Conservation (phyloP, 129 eudicot species). For the Centaurea solstitialis region DNA sequence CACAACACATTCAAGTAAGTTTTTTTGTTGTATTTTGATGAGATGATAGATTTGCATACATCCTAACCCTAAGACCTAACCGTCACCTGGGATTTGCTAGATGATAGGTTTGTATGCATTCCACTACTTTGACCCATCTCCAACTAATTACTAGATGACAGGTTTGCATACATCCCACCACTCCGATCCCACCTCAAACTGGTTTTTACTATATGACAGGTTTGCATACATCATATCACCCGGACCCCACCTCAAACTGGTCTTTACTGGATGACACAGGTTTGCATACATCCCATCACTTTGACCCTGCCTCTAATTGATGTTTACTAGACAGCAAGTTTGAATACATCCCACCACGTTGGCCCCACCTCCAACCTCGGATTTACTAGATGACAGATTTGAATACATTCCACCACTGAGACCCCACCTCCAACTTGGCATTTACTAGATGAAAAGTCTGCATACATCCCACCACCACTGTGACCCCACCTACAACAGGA, state of each 20-base stretch:
- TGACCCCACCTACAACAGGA: no score
- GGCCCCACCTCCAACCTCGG: no score
- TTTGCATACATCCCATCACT: no score
- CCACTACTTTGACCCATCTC: background rate
- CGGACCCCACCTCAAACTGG: background rate
- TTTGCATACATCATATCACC: background rate
- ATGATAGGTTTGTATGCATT: background rate
- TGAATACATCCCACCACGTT: no score
- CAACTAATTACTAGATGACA: background rate
- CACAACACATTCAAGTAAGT: background rate
- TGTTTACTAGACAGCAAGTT: no score
- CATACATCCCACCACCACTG: no score
- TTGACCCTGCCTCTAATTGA: no score
- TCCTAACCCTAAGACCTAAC: background rate
- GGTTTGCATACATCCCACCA: background rate
- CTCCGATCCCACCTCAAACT: background rate
- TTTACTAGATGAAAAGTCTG: no score
- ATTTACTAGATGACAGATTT: no score
- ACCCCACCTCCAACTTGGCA: no score
- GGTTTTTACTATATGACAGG: background rate
- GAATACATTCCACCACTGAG: no score
- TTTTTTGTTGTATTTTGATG: background rate
- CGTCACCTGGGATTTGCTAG: background rate
- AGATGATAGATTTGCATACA: background rate
- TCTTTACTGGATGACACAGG: no score